Evolutionary conservation across 306 rosid genomes (phyloP), one percentile per base, ranked within the genome.

Genomic region (Vigna trinervia): DNA sequence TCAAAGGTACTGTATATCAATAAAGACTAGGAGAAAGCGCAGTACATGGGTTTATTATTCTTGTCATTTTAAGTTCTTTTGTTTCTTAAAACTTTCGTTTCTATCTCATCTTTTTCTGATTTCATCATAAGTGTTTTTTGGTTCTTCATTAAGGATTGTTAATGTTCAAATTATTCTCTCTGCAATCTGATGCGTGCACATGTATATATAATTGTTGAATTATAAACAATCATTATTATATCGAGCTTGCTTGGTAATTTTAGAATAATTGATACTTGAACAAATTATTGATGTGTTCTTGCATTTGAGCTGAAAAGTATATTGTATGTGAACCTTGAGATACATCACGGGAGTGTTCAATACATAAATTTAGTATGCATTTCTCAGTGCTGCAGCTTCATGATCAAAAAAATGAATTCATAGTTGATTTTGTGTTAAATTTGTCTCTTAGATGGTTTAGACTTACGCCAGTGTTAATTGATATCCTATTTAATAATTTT

Each of bases 1-100:
- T 92, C 97, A 19, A 91, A 91, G 99, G 99, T 96, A 88, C 77
- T 75, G 36, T 65, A 61, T 76, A 61, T 80, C 47, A 45, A 45
- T 4, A 45, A 45, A 10, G 50, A 45, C 14, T 11, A 45, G 50
- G 15, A 45, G 15, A 45, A 12, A 45, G 15, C 13, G 4, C 12
- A 10, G 1, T 12, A 12, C 14, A 45, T 2, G 50, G 5, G 50
- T 45, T 12, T 12, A 45, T 45, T 43, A 43, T 11, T 43, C 3
- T 43, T 43, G 48, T 43, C 48, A 43, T 43, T 43, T 39, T 43
- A 11, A 11, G 48, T 26, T 11, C 13, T 43, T 41, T 13, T 3
- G 14, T 43, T 43, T 43, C 13, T 26, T 10, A 43, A 43, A 43
- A 43, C 12, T 43, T 43, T 43, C 13, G 8, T 43, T 11, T 39